Conservation (phyloP, 176 grass and related monocot genomes). For the Echinochloa phyllopogon region DNA sequence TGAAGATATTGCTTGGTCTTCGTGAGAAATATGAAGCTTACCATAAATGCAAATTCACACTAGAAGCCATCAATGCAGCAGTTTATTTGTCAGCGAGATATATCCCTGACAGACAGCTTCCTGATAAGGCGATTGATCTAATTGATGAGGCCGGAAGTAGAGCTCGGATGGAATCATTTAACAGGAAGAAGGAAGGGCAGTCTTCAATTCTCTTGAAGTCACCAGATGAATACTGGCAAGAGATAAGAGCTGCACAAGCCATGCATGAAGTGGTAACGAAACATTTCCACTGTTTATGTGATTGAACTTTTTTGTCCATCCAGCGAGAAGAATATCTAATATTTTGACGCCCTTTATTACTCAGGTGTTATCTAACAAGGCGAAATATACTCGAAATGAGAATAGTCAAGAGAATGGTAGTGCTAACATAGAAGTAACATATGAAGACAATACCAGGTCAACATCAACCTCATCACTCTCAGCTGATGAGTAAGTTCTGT, state of each 20-base stretch:
- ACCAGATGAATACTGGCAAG: conserved; percentile 97
- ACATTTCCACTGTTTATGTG: conserved; percentile 32
- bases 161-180: conserved; percentile 89
- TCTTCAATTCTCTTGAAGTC: conserved; percentile 81
- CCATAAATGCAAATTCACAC: conserved; percentile 92
- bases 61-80: conserved; percentile 93
- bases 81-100: conserved; percentile 98
- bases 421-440: conserved; percentile 27
- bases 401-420: conserved; percentile 37
- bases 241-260: conserved; percentile 85
- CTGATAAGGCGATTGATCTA: conserved; percentile 99
- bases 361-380: conserved; percentile 71
- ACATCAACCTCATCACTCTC: conserved; percentile 40
- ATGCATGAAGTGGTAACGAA: conserved; percentile 87
- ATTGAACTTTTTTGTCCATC: background rate
- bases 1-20: conserved; percentile 87
- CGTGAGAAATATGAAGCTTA: conserved; percentile 84
- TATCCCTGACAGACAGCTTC: conserved; percentile 92
- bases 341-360: conserved; percentile 21
- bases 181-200: conserved; percentile 73
- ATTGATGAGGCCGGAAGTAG: conserved; percentile 98
- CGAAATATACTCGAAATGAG: conserved; percentile 69
- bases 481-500: conserved; percentile 78
- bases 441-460: conserved; percentile 33
- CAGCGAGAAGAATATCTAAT: conserved; percentile 18